These are phyloP conservation scores for Melanomma pulvis-pyrius DNA, from an alignment of 495 filamentous ascomycete genomes.

Conservation along the genomic window DNA sequence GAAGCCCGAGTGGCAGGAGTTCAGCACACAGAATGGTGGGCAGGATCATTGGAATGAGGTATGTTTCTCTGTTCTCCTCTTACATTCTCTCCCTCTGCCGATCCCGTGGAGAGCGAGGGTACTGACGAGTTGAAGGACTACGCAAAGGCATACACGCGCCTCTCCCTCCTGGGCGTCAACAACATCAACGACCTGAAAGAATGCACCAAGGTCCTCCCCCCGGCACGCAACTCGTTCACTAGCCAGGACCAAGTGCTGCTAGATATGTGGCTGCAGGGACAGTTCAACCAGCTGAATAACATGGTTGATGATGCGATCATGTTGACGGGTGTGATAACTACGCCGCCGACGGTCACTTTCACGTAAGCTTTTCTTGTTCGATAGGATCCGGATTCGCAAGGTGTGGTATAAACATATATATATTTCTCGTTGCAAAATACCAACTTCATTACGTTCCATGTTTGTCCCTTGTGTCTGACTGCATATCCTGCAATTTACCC, in stretches of 20 bases:
- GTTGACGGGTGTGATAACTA: constrained; percentile 26
- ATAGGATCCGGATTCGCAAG: too few relatives aligned
- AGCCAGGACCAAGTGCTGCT: constrained; percentile 31
- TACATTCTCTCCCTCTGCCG: not conserved
- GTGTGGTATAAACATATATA: too few relatives aligned
- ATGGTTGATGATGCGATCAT: constrained; percentile 35
- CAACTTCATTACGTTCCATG: too few relatives aligned
- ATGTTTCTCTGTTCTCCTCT: constrained; percentile 18
- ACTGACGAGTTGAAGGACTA: constrained; percentile 42
- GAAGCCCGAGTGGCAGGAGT: constrained; percentile 43
- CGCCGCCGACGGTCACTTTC: not conserved
- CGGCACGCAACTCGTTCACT: constrained; percentile 18
- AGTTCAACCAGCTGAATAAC: constrained; percentile 37
- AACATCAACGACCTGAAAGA: constrained; percentile 51
- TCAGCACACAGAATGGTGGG: constrained; percentile 37
- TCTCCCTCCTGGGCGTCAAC: constrained; percentile 50
- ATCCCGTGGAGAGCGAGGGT: not conserved
- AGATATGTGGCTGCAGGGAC: constrained; percentile 34
- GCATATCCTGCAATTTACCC: too few relatives aligned
- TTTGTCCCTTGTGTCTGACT: too few relatives aligned
- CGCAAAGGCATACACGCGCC: constrained; percentile 47
- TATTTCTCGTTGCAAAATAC: too few relatives aligned
- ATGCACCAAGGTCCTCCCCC: constrained; percentile 49
- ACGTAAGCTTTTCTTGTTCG: too few relatives aligned
- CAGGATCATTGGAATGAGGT: constrained; percentile 49